Conservation (phyloP, 2,329 filamentous ascomycete species). For the Fusarium paranaense region DNA sequence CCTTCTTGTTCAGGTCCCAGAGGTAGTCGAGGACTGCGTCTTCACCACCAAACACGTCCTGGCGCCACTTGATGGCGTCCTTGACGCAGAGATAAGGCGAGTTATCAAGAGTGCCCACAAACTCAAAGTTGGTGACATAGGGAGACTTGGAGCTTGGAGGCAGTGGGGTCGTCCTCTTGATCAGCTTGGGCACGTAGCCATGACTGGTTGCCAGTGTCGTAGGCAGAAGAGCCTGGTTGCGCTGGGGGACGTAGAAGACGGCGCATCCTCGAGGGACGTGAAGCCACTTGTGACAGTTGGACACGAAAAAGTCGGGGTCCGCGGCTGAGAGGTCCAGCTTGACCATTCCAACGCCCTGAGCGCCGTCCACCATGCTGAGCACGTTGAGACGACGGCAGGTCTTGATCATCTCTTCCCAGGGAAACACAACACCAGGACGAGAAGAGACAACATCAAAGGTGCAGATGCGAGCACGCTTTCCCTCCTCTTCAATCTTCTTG, state of each 20-base stretch:
- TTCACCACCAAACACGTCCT: constrained; percentile 79
- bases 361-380: constrained; percentile 83
- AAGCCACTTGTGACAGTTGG: constrained; percentile 94
- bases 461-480: constrained; percentile 74
- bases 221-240: constrained; percentile 81
- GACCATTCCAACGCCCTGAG: constrained; percentile 86
- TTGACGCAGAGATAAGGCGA: constrained; percentile 78
- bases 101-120: constrained; percentile 80
- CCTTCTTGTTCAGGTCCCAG: constrained; percentile 71
- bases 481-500: constrained; percentile 59
- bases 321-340: constrained; percentile 73
- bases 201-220: constrained; percentile 84
- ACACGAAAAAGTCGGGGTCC: constrained; percentile 87
- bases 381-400: constrained; percentile 76
- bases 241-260: constrained; percentile 79
- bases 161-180: constrained; percentile 53
- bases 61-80: constrained; percentile 77
- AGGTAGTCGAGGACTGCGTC: constrained; percentile 74
- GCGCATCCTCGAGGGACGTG: constrained; percentile 83
- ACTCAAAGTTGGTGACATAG: constrained; percentile 81
- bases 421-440: constrained; percentile 81
- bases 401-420: constrained; percentile 75
- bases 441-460: constrained; percentile 83
- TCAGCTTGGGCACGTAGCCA: constrained; percentile 70
- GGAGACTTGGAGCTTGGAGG: constrained; percentile 60